Base-by-base conservation (phyloP, 2,329 filamentous ascomycete genomes). In the Dactylellina haptotyla region DNA sequence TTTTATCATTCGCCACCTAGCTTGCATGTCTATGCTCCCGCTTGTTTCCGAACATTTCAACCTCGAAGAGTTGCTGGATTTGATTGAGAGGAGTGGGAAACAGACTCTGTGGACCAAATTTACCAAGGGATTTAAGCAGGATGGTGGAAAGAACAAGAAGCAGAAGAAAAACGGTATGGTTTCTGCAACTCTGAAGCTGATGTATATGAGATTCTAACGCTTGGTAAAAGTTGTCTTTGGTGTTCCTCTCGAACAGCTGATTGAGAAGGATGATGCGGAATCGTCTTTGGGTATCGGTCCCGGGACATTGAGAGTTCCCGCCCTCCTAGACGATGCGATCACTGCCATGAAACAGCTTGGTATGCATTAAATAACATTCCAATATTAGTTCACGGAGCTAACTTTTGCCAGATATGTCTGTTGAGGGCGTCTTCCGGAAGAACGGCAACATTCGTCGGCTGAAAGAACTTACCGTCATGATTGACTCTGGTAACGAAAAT, bases 71-170 rank as follows among this genome's bases (percentile, higher is more conserved):
- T 84, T 99, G 1, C 86, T 98, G 12, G 88, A 91, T 74, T 87
- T 99, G 54, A 98, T 99, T 75, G 95, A 99, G 81, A 92, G 92
- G 1, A 89, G 92, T 79, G 96, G 97, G 77, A 85, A 86, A 75
- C 88, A 92, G 23, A 98, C 92, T 0, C 97, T 99, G 82, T 99
- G 95, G 95, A 95, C 94, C 81, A 97, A 97, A 78, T 93, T 99
- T 75, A 94, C 93, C 75, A 97, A 97, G 80, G 94, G 93, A 1
- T 97, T 98, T 79, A 95, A 94, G 81, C 92, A 92, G 77, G 91
- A 95, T 77, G 79, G 80, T 46, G 82, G 83, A 63, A 90, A 88
- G 77, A 86, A 84, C 77, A 92, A 93, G 80, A 96, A 96, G 83
- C 69, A 73, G 23, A 96, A 96, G 83, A 97, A 96, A 84, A 94